Conservation (phyloP, 2,329 filamentous ascomycete species). For the Corynespora cassiicola region DNA sequence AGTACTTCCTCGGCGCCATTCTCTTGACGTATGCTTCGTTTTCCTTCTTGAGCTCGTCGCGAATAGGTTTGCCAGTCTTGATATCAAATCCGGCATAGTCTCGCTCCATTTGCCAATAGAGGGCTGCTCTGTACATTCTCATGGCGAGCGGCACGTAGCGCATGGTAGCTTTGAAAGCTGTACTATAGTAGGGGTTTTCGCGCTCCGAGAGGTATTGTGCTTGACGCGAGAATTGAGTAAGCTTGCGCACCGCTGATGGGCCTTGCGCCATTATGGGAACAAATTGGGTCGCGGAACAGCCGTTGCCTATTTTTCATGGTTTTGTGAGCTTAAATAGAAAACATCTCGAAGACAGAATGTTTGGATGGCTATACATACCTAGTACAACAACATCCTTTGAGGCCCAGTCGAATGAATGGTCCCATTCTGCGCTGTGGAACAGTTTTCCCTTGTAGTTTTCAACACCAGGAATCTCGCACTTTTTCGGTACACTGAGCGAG, state of each 20-base stretch:
- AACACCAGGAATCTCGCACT: constrained; percentile 52
- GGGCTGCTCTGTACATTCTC: constrained; percentile 51
- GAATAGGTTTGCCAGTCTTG: constrained; percentile 44
- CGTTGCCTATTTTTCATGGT: constrained; percentile 51
- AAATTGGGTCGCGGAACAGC: constrained; percentile 57
- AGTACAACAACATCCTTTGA: constrained; percentile 39
- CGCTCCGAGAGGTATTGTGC: constrained; percentile 58
- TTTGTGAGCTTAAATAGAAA: background rate
- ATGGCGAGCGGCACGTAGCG: constrained; percentile 54
- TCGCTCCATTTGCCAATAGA: constrained; percentile 53
- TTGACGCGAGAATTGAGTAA: constrained; percentile 59
- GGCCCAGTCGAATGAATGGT: constrained; percentile 59
- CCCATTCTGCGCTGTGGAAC: constrained; percentile 44
- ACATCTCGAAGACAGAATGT: background rate
- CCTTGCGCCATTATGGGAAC: constrained; percentile 52
- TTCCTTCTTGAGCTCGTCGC: constrained; percentile 44
- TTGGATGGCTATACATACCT: constrained; percentile 29
- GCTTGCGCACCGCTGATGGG: constrained; percentile 42
- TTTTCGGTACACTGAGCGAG: constrained; percentile 36
- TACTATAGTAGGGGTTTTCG: constrained; percentile 50
- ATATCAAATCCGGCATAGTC: constrained; percentile 53
- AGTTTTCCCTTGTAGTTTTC: constrained; percentile 50
- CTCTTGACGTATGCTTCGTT: constrained; percentile 52
- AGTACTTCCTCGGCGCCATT: constrained; percentile 52
- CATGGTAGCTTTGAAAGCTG: constrained; percentile 52